These are phyloP conservation scores for Solanum chmielewskii DNA, from an alignment of 257 asterid genomes.

Conservation along the genomic window DNA sequence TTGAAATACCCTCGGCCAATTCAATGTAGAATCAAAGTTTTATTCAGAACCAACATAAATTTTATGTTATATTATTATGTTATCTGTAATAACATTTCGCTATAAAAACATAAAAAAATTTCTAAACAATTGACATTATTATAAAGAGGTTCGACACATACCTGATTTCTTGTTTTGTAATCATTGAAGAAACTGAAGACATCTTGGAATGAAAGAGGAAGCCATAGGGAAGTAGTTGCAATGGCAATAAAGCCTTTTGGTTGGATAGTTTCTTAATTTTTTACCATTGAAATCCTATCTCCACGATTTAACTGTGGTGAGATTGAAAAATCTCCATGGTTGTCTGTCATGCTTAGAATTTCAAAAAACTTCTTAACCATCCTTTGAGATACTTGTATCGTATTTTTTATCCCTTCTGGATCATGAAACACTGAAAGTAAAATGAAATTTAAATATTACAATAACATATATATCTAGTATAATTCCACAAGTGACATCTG, in stretches of 20 bases:
- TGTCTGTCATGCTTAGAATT: conserved; percentile 36
- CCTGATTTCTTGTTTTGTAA: conserved; percentile 26
- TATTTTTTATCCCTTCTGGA: conserved; percentile 25
- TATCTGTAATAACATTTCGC: background rate
- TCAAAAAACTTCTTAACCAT: conserved; percentile 49
- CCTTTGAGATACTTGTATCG: conserved; percentile 50
- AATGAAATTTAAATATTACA: background rate
- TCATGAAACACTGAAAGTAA: conserved; percentile 24
- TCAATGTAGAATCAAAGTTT: background rate
- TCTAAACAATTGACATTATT: background rate
- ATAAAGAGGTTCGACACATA: background rate
- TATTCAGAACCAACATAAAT: background rate
- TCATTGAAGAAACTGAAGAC: conserved; percentile 49
- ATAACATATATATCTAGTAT: background rate
- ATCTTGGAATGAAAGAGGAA: conserved; percentile 23
- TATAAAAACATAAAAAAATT: background rate
- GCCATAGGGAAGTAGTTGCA: conserved; percentile 50
- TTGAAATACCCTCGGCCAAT: background rate
- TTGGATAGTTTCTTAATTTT: conserved; percentile 20
- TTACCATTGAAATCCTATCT: conserved; percentile 29
- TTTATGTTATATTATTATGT: background rate
- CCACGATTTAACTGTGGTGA: conserved; percentile 20
- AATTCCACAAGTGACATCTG: background rate
- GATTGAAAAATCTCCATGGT: conserved; percentile 20
- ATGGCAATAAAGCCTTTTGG: conserved; percentile 32